Evolutionary conservation across 148 eudicot species (phyloP), one percentile per base, ranked within the genome.

Genomic region (Heliosperma pusillum): DNA sequence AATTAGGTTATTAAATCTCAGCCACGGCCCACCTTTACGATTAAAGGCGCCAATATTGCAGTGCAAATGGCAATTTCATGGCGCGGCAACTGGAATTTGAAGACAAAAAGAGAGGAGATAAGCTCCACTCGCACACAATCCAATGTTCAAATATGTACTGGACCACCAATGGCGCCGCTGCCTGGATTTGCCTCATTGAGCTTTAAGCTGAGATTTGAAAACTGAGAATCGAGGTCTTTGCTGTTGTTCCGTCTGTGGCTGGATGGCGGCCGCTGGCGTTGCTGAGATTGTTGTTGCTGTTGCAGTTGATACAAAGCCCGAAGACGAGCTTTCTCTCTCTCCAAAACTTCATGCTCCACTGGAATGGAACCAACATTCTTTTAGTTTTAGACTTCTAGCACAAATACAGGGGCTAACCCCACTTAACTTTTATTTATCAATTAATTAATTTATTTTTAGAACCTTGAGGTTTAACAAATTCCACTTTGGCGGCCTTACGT

Each of bases 261-360:
- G 42, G 90, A 77, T 76, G 91, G 40, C 33, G 71, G 84, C 29
- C 82, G 66, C 27, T 76, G 82, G 25, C 45, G 87, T 50, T 70
- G 81, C 72, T 83, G 88, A 25, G 60, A 50, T 70, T 70, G 59
- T 47, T 74, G 86, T 66, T 83, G 90, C 40, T 63, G 86, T 72
- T 83, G 87, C 45, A 83, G 85, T 64, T 92, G 91, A 71, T 82
- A 91, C 86, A 91, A 63, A 24, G 87, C 74, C 57, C 87, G 85
- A 62, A 94, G 86, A 78, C 98, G 89, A 45, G 81, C 85, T 59
- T 84, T 80, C 79, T 94, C 97, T 80, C 93, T 82, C 85, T 90
- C 96, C 82, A 94, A 68, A 70, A 90, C 86, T 69, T 89, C 93
- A 73, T 92, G 96, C 79, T 91, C 97, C 96, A 92, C 96, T 92